Evolutionary conservation across 2,329 filamentous ascomycete species (phyloP).

Genomic region (Calcarisporium arbuscula): DNA sequence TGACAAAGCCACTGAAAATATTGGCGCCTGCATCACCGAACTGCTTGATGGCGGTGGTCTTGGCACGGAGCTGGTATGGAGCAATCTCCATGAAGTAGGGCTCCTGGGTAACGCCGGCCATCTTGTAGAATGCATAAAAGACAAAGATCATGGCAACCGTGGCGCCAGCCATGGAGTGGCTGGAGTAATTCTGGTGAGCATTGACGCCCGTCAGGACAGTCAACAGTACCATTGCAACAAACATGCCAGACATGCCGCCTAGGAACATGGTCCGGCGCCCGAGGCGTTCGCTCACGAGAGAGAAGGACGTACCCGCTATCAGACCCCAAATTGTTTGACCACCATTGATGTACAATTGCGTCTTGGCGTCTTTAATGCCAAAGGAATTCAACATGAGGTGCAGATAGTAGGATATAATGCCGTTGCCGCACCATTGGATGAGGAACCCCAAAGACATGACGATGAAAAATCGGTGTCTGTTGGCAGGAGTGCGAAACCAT

Average conservation of each 20-base stretch:
- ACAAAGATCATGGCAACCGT: no score
- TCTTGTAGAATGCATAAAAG: constrained; percentile 34
- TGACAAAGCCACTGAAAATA: constrained; percentile 34
- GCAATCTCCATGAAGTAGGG: constrained; percentile 38
- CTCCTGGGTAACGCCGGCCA: constrained; percentile 34
- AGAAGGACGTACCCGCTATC: no score
- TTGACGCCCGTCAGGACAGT: no score
- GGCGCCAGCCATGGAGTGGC: no score
- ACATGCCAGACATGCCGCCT: no score
- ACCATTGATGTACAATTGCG: no score
- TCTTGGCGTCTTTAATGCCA: constrained; percentile 1
- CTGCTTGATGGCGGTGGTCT: constrained; percentile 33
- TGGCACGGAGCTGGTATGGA: constrained; percentile 35
- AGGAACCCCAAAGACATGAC: constrained; percentile 10
- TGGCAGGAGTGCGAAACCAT: constrained; percentile 17
- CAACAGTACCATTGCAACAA: no score
- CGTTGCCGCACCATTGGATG: constrained; percentile 15
- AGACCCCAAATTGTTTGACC: no score
- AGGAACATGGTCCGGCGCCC: no score
- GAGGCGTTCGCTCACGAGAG: no score
- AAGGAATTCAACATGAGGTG: no score
- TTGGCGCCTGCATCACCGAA: constrained; percentile 29
- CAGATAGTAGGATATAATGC: constrained; percentile 28
- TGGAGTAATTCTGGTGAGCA: no score
- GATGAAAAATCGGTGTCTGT: constrained; percentile 15